A percentile compares a stretch with the other conserved stretches of the same genome.
Evolutionary conservation across 2,329 filamentous ascomycete genomes (phyloP).

Genomic region (Pseudophaeomoniella oleicola): DNA sequence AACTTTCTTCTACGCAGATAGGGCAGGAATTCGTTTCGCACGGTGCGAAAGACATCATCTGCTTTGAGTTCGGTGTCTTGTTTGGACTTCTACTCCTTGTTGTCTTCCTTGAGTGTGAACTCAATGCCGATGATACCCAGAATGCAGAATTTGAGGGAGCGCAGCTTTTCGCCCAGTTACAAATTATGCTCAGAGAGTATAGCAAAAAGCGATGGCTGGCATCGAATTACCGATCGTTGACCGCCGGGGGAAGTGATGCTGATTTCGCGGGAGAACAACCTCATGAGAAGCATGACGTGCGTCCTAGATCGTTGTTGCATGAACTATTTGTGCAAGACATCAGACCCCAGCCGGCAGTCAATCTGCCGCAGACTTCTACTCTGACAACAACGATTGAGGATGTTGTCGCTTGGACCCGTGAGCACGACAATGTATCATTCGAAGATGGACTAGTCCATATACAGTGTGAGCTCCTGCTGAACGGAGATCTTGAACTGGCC

Average conservation of each 20-base stretch:
- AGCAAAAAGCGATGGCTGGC: conserved; percentile 56
- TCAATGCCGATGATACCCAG: conserved; percentile 37
- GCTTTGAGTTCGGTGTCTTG: conserved; percentile 57
- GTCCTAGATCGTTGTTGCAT: conserved; percentile 7
- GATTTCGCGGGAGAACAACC: conserved; percentile 5
- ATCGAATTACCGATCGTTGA: conserved; percentile 21
- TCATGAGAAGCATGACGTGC: conserved; percentile 7
- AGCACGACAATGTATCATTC: conserved; percentile 34
- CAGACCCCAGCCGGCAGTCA: conserved; percentile 24
- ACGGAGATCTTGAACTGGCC: conserved; percentile 52
- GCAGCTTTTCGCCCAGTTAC: conserved; percentile 46
- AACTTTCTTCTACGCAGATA: conserved; percentile 47
- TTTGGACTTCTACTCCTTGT: conserved; percentile 72
- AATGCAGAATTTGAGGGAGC: conserved; percentile 47
- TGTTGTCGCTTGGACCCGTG: conserved; percentile 33
- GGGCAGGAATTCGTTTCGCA: conserved; percentile 62
- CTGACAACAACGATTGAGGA: conserved; percentile 28
- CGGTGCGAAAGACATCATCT: conserved; percentile 64
- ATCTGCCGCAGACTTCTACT: conserved; percentile 25
- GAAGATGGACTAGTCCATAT: conserved; percentile 51
- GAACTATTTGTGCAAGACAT: conserved; percentile 28
- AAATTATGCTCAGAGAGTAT: conserved; percentile 56
- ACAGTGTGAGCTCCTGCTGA: conserved; percentile 51
- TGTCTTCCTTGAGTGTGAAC: conserved; percentile 73
- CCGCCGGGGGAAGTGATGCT: conserved; percentile 11